A percentile compares a stretch with the other conserved stretches of the same genome.
Conservation (phyloP, 129 eudicot species). For the Saposhnikovia divaricata region DNA sequence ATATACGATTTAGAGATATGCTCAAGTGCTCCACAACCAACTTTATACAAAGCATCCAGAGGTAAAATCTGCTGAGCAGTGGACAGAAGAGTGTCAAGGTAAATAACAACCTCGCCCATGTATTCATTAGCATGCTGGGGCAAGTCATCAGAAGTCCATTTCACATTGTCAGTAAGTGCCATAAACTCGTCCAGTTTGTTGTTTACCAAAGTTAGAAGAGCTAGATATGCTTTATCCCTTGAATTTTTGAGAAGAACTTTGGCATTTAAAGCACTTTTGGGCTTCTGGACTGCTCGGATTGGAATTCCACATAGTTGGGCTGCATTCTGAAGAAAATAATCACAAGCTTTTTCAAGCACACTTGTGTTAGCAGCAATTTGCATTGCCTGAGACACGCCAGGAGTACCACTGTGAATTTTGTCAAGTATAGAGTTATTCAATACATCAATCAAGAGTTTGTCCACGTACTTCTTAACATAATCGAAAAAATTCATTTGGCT, state of each 20-base stretch:
- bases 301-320: constrained; percentile 83
- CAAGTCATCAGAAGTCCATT: constrained; percentile 74
- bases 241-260: constrained; percentile 63
- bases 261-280: constrained; percentile 55
- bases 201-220: constrained; percentile 57
- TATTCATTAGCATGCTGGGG: constrained; percentile 51
- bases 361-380: constrained; percentile 77
- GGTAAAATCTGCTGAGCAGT: constrained; percentile 89
- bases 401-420: constrained; percentile 38
- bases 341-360: constrained; percentile 74
- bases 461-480: constrained; percentile 61
- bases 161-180: constrained; percentile 55
- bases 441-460: constrained; percentile 67
- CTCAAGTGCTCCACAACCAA: constrained; percentile 85
- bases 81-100: constrained; percentile 69
- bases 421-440: constrained; percentile 54
- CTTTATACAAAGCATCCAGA: constrained; percentile 70
- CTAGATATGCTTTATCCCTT: constrained; percentile 65
- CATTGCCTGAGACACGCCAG: constrained; percentile 79
- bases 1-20: constrained; percentile 66
- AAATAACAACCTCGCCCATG: constrained; percentile 57
- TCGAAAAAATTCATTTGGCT: constrained; percentile 67
- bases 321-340: constrained; percentile 74
- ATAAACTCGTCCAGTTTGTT: constrained; percentile 58
- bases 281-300: constrained; percentile 47